Percentiles rank a stretch among this genome's conserved stretches.
These are phyloP conservation scores for Lasiosphaeriaceae sp. DNA, from an alignment of 495 filamentous ascomycete species.

Conservation along the genomic window DNA sequence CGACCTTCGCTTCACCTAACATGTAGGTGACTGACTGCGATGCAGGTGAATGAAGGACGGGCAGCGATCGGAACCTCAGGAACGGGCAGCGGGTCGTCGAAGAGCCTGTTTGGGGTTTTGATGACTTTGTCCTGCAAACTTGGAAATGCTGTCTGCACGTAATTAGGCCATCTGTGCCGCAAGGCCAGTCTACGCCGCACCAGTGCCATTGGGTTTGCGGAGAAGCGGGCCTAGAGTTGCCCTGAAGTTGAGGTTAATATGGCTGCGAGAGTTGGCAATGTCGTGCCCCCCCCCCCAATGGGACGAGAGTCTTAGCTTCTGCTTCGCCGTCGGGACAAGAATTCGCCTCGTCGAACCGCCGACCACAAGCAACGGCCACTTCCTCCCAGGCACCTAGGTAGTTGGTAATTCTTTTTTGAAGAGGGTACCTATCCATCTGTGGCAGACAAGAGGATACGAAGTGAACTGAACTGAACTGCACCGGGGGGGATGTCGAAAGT, in stretches of 20 bases:
- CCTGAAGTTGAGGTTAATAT: not conserved
- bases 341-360: conserved; percentile 4
- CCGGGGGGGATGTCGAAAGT: not conserved
- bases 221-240: not conserved
- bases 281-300: not conserved
- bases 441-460: not conserved
- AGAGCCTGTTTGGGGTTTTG: conserved; percentile 15
- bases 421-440: not conserved
- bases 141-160: no score
- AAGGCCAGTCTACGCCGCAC: not conserved
- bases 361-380: conserved; percentile 5
- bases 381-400: no score
- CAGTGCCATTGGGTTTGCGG: not conserved
- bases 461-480: no score
- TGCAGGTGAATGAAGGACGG: no score
- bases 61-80: not conserved
- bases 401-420: not conserved
- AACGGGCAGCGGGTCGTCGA: conserved; percentile 2
- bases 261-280: not conserved
- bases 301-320: not conserved
- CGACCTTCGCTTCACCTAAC: not conserved
- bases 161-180: not conserved
- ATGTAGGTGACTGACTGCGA: not conserved
- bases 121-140: conserved; percentile 9
- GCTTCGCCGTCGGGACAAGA: not conserved